Percentiles rank a stretch among this genome's conserved stretches.
These are phyloP conservation scores for Pythium sp. DNA, from an alignment of 352 stramenopile genomes.

Conservation along the genomic window DNA sequence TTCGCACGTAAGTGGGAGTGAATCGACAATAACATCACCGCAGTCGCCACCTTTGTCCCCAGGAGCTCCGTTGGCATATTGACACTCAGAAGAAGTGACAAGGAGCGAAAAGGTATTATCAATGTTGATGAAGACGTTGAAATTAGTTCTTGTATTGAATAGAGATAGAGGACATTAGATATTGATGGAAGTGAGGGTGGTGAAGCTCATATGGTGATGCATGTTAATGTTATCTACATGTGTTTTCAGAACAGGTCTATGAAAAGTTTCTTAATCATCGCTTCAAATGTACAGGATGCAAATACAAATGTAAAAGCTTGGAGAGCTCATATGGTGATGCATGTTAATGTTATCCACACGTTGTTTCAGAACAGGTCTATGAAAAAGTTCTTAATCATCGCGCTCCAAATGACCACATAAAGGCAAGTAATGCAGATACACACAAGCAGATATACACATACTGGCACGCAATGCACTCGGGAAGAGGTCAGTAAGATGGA, in stretches of 20 bases:
- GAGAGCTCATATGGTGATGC: slow-evolving; percentile 88
- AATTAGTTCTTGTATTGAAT: background rate
- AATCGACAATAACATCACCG: background rate
- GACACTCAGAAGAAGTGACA: background rate
- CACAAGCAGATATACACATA: background rate
- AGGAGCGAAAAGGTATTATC: background rate
- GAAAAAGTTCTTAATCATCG: slow-evolving; percentile 83
- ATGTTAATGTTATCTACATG: slow-evolving; percentile 84
- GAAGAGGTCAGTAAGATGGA: slow-evolving; percentile 44
- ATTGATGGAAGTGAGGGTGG: background rate
- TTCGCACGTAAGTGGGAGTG: background rate
- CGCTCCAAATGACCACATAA: slow-evolving; percentile 18
- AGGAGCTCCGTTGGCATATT: background rate
- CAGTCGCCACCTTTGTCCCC: slow-evolving; percentile 1
- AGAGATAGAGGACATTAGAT: background rate
- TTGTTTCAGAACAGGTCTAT: slow-evolving; percentile 89
- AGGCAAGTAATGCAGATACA: slow-evolving; percentile 6
- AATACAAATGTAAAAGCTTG: slow-evolving; percentile 2
- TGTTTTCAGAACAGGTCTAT: slow-evolving; percentile 89
- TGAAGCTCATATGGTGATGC: slow-evolving; percentile 87
- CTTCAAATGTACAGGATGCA: slow-evolving; percentile 15
- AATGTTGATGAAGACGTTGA: background rate
- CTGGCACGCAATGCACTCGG: background rate
- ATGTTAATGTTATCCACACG: slow-evolving; percentile 85
- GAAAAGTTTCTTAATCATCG: slow-evolving; percentile 79